Evolutionary conservation across 2,329 filamentous ascomycete genomes (phyloP), one percentile per base, ranked within the genome.

Genomic region (Tolypocladium tropicale): DNA sequence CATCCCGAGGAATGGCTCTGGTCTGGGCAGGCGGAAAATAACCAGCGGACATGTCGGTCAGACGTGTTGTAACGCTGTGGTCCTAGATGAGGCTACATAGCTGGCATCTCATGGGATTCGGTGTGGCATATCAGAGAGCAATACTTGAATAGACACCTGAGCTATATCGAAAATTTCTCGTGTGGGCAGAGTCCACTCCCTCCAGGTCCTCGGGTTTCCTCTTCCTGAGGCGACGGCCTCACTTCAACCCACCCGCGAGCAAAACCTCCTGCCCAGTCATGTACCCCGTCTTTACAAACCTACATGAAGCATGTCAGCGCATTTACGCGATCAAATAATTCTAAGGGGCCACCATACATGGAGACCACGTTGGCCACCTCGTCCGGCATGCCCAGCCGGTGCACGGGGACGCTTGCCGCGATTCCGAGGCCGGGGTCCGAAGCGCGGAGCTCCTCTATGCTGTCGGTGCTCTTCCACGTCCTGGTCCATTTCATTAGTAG

Each of bases 381-480:
- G 6, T 70, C 62, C 0, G 70, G 69, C 1, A 61, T 55, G 4
- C 71, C 70, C 4, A 73, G 55, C 12, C 70, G 63, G 48, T 67
- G 67, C 0, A 73, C 62, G 0, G 70, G 70, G 4, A 73, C 63
- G 16, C 64, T 64, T 0, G 65, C 64, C 0, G 68, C 68, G 33
- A 73, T 70, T 0, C 67, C 69, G 0, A 72, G 63, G 0, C 70
- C 70, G 0, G 69, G 67, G 10, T 72, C 70, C 0, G 63, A 57
- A 1, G 59, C 59, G 23, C 60, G 64, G 7, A 72, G 49, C 2
- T 58, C 60, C 1, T 72, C 68, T 12, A 71, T 55, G 51, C 70
- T 60, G 0, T 64, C 59, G 4, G 62, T 63, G 50, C 61, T 69
- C 23, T 56, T 58, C 69, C 68, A 72, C 0, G 63, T 66, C 1